Percentiles rank a stretch among this genome's conserved stretches.
phyloP scores from a whole-genome alignment of 352 stramenopile genomes.

The Hyaloperonospora brassicae region DNA sequence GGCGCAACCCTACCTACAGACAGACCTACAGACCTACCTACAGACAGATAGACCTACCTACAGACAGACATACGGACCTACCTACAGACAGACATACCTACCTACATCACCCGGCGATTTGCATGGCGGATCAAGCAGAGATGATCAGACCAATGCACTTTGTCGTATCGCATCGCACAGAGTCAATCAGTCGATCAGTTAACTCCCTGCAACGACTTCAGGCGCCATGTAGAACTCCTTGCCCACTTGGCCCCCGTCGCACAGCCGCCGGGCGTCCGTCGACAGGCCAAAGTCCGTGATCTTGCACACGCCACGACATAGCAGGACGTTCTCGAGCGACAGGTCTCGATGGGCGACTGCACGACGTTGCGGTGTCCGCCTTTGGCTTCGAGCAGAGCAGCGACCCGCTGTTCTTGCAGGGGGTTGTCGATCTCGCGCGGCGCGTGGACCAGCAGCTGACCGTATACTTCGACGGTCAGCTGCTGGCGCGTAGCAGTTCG shows the following conservation, averaged over 20 bases:
- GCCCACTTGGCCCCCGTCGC: slow-evolving; percentile 32
- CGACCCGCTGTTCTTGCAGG: slow-evolving; percentile 19
- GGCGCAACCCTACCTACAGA: too few relatives aligned
- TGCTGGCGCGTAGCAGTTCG: slow-evolving; percentile 4
- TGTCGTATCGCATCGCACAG: too few relatives aligned
- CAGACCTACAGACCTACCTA: too few relatives aligned
- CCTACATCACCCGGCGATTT: too few relatives aligned
- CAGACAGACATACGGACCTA: too few relatives aligned
- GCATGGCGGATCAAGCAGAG: too few relatives aligned
- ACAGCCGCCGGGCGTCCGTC: slow-evolving; percentile 9
- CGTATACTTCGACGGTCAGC: slow-evolving; percentile 1
- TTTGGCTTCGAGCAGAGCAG: slow-evolving; percentile 7
- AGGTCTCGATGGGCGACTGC: slow-evolving; percentile 24
- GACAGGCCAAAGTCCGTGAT: slow-evolving; percentile 56
- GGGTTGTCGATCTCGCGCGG: slow-evolving; percentile 24
- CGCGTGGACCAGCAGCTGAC: not conserved
- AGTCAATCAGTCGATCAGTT: too few relatives aligned
- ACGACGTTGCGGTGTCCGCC: slow-evolving; percentile 31
- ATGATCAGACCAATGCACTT: too few relatives aligned
- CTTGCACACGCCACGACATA: slow-evolving; percentile 30
- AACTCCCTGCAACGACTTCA: slow-evolving; percentile 30
- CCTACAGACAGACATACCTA: too few relatives aligned
- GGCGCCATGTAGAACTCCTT: slow-evolving; percentile 66
- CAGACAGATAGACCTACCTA: too few relatives aligned
- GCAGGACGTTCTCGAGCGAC: slow-evolving; percentile 49